These are phyloP conservation scores for Colletotrichum sp. DNA, from an alignment of 2,329 filamentous ascomycete species.

Conservation along the genomic window DNA sequence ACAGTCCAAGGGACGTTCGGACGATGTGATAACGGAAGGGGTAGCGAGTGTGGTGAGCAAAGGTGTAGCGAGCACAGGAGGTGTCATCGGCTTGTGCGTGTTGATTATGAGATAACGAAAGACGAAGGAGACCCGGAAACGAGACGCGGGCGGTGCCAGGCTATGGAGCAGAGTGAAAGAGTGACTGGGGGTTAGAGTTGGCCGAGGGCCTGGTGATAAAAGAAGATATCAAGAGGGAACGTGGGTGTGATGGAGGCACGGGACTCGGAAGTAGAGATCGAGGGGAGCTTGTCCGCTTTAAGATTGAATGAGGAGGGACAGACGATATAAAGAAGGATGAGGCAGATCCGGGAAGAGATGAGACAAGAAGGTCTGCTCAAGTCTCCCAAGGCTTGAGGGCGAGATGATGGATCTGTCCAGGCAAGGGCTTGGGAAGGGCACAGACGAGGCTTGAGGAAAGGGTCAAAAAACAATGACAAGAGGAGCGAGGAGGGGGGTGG, in stretches of 20 bases:
- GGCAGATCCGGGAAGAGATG: constrained; percentile 15
- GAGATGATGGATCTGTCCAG: constrained; percentile 21
- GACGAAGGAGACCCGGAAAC: not conserved
- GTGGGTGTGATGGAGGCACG: constrained; percentile 28
- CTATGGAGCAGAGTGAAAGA: constrained; percentile 12
- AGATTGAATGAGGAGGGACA: constrained; percentile 25
- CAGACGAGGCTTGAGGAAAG: constrained; percentile 19
- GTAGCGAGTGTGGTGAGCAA: not conserved
- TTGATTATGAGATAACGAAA: not conserved
- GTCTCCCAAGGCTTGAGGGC: constrained; percentile 19
- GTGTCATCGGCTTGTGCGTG: not conserved
- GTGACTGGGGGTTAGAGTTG: constrained; percentile 22
- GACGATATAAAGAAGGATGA: constrained; percentile 14
- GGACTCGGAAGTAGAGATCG: constrained; percentile 23
- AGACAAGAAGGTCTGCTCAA: constrained; percentile 14
- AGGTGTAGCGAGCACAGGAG: not conserved
- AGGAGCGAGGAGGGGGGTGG: constrained; percentile 11
- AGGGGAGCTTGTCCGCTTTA: constrained; percentile 30
- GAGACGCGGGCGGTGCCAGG: not conserved
- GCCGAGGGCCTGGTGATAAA: constrained; percentile 22
- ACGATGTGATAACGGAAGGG: not conserved
- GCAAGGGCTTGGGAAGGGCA: constrained; percentile 21
- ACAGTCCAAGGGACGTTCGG: not conserved
- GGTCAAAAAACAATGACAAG: constrained; percentile 13
- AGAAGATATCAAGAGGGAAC: constrained; percentile 28